A percentile compares a stretch with the other conserved stretches of the same genome.
Evolutionary conservation across 2,329 filamentous ascomycete genomes (phyloP).

Genomic region (Myriosclerotinia duriaeana): DNA sequence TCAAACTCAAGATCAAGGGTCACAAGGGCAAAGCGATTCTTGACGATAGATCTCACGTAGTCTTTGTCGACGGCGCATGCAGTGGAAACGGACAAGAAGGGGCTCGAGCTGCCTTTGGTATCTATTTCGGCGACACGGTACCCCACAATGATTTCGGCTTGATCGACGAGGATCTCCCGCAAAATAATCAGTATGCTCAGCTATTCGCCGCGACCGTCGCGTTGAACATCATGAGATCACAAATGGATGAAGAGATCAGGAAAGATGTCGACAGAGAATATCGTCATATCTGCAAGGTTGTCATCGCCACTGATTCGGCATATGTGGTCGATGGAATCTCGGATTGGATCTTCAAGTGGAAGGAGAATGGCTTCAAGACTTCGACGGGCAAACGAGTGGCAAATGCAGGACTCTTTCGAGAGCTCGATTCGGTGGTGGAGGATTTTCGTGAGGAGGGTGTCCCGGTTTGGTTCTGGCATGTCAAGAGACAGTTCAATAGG

Average conservation of each 20-base stretch:
- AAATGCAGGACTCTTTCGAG: slow-evolving; percentile 18
- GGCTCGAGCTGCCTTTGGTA: neutral
- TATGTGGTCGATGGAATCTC: slow-evolving; percentile 41
- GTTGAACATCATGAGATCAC: neutral
- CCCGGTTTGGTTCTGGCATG: slow-evolving; percentile 26
- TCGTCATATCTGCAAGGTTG: neutral
- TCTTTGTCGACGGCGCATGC: slow-evolving; percentile 1
- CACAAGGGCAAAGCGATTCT: neutral
- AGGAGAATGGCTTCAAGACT: slow-evolving; percentile 37
- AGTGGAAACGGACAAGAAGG: neutral
- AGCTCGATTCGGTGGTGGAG: slow-evolving; percentile 17
- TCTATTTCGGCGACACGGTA: neutral
- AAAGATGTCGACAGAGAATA: neutral
- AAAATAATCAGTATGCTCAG: slow-evolving; percentile 5
- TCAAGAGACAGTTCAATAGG: slow-evolving; percentile 14
- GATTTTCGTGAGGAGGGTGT: slow-evolving; percentile 15
- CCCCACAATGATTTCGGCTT: neutral
- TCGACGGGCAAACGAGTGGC: slow-evolving; percentile 30
- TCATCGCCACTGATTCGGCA: slow-evolving; percentile 41
- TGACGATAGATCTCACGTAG: neutral
- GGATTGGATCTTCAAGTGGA: slow-evolving; percentile 40
- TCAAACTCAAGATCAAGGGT: neutral
- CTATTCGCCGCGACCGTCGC: neutral
- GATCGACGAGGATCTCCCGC: neutral
- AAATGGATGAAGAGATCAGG: neutral